These are phyloP conservation scores for Alternaria sp. DNA, from an alignment of 2,329 filamentous ascomycete genomes.

Conservation along the genomic window DNA sequence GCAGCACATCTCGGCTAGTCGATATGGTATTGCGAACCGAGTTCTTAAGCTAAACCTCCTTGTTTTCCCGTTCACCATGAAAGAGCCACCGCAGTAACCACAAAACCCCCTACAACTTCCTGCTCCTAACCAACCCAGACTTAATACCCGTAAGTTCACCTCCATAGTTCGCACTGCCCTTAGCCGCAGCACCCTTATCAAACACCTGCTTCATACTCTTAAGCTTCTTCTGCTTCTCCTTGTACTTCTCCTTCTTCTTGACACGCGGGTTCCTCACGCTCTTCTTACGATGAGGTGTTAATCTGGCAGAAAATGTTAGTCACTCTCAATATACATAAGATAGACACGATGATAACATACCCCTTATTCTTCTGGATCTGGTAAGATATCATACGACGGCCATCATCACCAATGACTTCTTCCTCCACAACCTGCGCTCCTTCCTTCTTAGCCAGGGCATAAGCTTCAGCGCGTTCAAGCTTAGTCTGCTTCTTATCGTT, in stretches of 20 bases:
- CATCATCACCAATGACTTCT: conserved; percentile 78
- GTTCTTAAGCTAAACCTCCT: fast-evolving
- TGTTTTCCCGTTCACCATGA: too few relatives aligned
- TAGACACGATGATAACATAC: not conserved
- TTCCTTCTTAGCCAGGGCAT: conserved; percentile 62
- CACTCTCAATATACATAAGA: not conserved
- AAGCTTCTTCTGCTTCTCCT: conserved; percentile 97
- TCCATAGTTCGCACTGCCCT: conserved; percentile 69
- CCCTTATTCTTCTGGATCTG: conserved; percentile 98
- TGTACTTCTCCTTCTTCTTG: conserved; percentile 97
- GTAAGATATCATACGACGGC: conserved; percentile 92
- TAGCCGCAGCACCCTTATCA: conserved; percentile 76
- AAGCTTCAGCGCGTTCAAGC: conserved; percentile 69
- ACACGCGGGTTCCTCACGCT: conserved; percentile 93
- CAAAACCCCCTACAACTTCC: conserved; percentile 82
- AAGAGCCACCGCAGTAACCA: too few relatives aligned
- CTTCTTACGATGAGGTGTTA: conserved; percentile 90
- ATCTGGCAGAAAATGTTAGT: conserved; percentile 20
- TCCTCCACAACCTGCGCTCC: conserved; percentile 70
- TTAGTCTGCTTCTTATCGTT: conserved; percentile 75
- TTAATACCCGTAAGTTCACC: conserved; percentile 97
- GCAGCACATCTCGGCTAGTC: too few relatives aligned
- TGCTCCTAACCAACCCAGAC: conserved; percentile 88
- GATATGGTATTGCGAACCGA: too few relatives aligned
- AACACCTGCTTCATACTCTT: conserved; percentile 85